Evolutionary conservation across 2,329 filamentous ascomycete genomes (phyloP), one percentile per base, ranked within the genome.

Genomic region (Exophiala alcalophila): DNA sequence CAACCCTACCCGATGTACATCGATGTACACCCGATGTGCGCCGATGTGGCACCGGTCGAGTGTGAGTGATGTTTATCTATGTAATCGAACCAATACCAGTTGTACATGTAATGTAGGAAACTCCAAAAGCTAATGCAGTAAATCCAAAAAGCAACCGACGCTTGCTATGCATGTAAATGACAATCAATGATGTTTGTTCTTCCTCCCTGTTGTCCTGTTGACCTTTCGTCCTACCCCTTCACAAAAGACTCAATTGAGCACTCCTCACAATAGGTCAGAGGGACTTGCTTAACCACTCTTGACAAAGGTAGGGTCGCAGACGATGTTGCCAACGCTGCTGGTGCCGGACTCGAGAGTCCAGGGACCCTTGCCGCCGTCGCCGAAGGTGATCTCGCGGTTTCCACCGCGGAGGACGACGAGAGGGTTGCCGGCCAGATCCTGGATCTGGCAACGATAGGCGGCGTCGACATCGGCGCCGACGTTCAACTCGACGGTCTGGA

Each of bases 301-400:
- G 31, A 43, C 47, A 16, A 50, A 50, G 38, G 43, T 39, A 30
- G 42, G 47, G 16, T 50, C 36, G 25, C 47, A 50, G 23, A 61
- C 60, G 18, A 65, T 63, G 39, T 64, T 61, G 37, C 63, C 56
- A 24, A 64, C 64, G 28, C 59, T 59, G 36, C 65, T 44, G 65
- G 61, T 1, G n/a, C n/a, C n/a, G 59, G 61, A 37, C 58, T 59
- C 6, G 54, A 54, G 34, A 12, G 41, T 50, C 52, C 52, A 54
- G 6, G 27, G 27, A 20, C 52, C 52, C 32, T 54, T 54, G 31
- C 35, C 35, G 26, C 30, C 47, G 32, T 54, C 50, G 24, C 16
- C 36, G 29, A 54, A 54, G 40, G 52, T 53, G 32, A 43, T 49
- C 29, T 53, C 50, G 12, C 35, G 27, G 34, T 50, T 49, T n/a